Percentiles rank a stretch among this genome's conserved stretches.
phyloP scores from a whole-genome alignment of 495 filamentous ascomycete species.

The Tricharina praecox region DNA sequence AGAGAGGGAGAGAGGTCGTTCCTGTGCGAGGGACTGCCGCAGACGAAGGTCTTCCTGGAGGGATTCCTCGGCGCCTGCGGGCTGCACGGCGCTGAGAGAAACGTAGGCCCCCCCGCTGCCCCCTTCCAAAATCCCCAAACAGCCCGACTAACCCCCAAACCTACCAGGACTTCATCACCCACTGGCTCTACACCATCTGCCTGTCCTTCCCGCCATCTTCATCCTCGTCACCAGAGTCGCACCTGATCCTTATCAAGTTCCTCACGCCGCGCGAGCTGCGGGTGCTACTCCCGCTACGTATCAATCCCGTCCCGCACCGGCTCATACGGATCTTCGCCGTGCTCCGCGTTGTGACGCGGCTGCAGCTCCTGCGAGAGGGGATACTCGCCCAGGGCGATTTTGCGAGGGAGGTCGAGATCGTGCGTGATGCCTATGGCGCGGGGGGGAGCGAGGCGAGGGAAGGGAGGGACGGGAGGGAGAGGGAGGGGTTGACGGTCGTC shows the following conservation, averaged over 20 bases:
- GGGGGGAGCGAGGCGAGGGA: conserved; percentile 3
- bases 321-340: conserved; percentile 15
- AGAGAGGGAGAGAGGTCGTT: conserved; percentile 10
- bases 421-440: conserved; percentile 11
- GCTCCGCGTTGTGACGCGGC: conserved; percentile 8
- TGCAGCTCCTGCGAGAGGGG: conserved; percentile 7
- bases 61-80: background rate
- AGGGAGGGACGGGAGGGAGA: background rate
- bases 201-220: background rate
- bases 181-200: conserved; percentile 14
- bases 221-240: background rate
- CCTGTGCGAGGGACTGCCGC: conserved; percentile 9
- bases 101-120: background rate
- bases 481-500: background rate
- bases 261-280: conserved; percentile 13
- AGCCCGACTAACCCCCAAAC: no score
- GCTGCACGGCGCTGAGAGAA: background rate
- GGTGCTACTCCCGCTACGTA: conserved; percentile 10
- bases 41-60: background rate
- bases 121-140: no score
- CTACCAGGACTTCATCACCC: conserved; percentile 10
- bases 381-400: conserved; percentile 10
- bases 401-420: conserved; percentile 14
- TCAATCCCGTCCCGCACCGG: conserved; percentile 12
- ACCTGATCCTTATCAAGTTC: conserved; percentile 16